These are phyloP conservation scores for Phytopythium aichiense DNA, from an alignment of 352 stramenopile species.

Conservation along the genomic window DNA sequence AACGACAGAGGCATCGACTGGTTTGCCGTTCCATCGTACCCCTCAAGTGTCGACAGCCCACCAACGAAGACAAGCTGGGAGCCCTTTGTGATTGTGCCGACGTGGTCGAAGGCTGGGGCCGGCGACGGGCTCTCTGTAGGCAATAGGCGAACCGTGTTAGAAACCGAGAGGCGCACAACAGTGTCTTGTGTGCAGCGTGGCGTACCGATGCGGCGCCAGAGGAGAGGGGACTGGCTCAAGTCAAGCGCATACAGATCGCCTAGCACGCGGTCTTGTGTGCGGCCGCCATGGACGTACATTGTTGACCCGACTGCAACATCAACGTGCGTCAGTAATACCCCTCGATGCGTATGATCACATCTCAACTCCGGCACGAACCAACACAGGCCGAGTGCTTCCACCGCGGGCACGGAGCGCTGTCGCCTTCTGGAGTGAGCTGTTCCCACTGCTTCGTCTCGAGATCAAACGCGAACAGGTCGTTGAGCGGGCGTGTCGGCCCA, in stretches of 20 bases:
- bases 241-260: slow-evolving; percentile 68
- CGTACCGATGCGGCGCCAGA: slow-evolving; percentile 57
- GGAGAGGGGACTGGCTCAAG: slow-evolving; percentile 21
- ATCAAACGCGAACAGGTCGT: slow-evolving; percentile 60
- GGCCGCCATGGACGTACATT: slow-evolving; percentile 72
- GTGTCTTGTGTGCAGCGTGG: neutral
- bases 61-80: slow-evolving; percentile 60
- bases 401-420: slow-evolving; percentile 35
- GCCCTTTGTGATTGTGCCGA: slow-evolving; percentile 39
- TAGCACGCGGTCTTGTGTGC: slow-evolving; percentile 63
- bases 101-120: slow-evolving; percentile 50
- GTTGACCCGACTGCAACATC: slow-evolving; percentile 44
- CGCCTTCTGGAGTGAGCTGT: slow-evolving; percentile 21
- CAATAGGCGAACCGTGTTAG: neutral
- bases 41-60: slow-evolving; percentile 44
- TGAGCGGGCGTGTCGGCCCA: slow-evolving; percentile 60
- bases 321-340: slow-evolving; percentile 6
- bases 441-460: slow-evolving; percentile 44
- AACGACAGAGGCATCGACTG: slow-evolving; percentile 10
- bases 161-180: neutral
- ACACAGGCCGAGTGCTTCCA: slow-evolving; percentile 73
- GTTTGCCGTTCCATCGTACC: slow-evolving; percentile 7
- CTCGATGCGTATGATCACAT: neutral
- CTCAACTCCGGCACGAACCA: slow-evolving; percentile 28
- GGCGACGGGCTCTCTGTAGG: slow-evolving; percentile 12